Base-by-base conservation (phyloP, 1,284 basidiomycete genomes). In the Pseudozyma pruni region DNA sequence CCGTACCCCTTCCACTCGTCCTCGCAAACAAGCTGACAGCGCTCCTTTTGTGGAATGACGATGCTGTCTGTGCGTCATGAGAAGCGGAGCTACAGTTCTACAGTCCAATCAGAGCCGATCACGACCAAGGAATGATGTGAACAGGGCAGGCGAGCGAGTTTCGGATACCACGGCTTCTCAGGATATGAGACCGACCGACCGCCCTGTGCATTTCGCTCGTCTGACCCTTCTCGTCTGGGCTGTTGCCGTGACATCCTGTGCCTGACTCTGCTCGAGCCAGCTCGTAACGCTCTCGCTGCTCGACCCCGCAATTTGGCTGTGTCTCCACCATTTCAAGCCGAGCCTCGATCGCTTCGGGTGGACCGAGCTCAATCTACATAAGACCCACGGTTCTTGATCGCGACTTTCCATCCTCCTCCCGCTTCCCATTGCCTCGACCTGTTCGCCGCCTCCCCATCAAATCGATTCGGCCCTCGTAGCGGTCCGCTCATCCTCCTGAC, bases 241-340 rank as follows among this genome's bases (percentile, higher is more conserved):
- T 13, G 23, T 54, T 60, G 58, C 58, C 58, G 58, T 41, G 58
- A 60, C 58, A 60, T 60, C 58, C 58, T 38, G 19, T 23, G 16
- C 19, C 8, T 23, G 34, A 11, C 34, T 35, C 34, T 35, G 34
- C n/a, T 8, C 41, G 19, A n/a, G 8, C n/a, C 10, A n/a, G 37
- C 47, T 49, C 47, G 47, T 40, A 37, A 49, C 47, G 27, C 16
- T 40, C 29, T 38, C 20, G 17, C 22, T 40, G 8, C 22, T 40
- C 17, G 8, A 8, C 19, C 8, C 17, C 41, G 16, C 42, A 22
- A 19, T 42, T 8, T 25, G 3, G n/a, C 40, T 14, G 23, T 41
- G 22, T 16, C 25, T n/a, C 40, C 23, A n/a, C n/a, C n/a, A n/a
- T n/a, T n/a, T n/a, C n/a, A n/a, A n/a, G n/a, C n/a, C n/a, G n/a